Base-by-base conservation (phyloP, 1,284 basidiomycete species). In the Leccinum griseonigrum region DNA sequence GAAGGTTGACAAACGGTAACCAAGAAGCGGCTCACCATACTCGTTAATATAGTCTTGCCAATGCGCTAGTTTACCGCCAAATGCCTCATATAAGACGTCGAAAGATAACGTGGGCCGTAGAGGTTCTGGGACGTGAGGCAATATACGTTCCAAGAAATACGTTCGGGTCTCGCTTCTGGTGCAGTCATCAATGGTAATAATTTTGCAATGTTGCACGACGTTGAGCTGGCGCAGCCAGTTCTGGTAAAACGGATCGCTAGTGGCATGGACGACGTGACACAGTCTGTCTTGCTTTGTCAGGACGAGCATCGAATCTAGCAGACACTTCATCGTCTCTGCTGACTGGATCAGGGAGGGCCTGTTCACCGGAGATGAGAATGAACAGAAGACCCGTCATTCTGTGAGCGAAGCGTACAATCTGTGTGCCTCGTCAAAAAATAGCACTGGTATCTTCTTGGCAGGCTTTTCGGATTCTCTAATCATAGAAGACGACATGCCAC, bases 401-500 rank as follows among this genome's bases (percentile, higher is more conserved):
- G 18, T 32, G 59, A 51, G 38, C 3, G 28, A 50, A 29, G 71
- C 85, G 59, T 71, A 90, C 90, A 92, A 75, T 70, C 88, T 90
- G 71, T 93, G 91, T 1, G 91, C 90, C 71, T 93, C 92, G 67
- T 93, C 91, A 62, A 94, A 85, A 71, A 92, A 89, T 61, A 93
- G 82, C 7, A 92, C 88, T 0, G 90, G 91, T 71, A 91, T 86
- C 74, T 85, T 89, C 78, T 92, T 93, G 60, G 64, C 58, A 14
- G 77, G 77, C 40, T 71, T 74, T 54, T 76, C 75, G 9, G 69
- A 65, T 52, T 78, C 69, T 64, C 78, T 74, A 58, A 72, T 63
- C 54, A 69, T 56, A 38, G 68, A 71, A 38, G 74, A 75, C 14
- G 72, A 75, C 64, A 71, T 52, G 26, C 73, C 72, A 7, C 63